These are phyloP conservation scores for cucumber (Cucumis sativus) DNA, from an alignment of 306 rosid species.

Conservation along the genomic window Cucumber_9930_V3 NC_026656.2:12477501-12478000, in stretches of 20 bases:
- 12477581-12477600: background rate
- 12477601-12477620: background rate
- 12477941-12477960: too few species aligned
- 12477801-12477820: background rate
- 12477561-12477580: background rate
- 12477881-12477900: too few species aligned
- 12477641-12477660: background rate
- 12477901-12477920: too few species aligned
- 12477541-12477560: background rate
- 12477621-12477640: background rate
- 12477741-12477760: background rate
- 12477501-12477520: background rate
- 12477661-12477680: background rate
- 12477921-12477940: too few species aligned
- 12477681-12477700: background rate
- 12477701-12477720: background rate
- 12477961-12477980: too few species aligned
- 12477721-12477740: background rate
- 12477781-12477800: background rate
- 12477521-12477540: background rate
- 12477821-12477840: background rate
- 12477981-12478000: too few species aligned
- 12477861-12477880: too few species aligned
- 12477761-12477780: background rate
- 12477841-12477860: background rate